phyloP scores from a whole-genome alignment of 2,329 filamentous ascomycete genomes.

The Alternaria arborescens region DNA sequence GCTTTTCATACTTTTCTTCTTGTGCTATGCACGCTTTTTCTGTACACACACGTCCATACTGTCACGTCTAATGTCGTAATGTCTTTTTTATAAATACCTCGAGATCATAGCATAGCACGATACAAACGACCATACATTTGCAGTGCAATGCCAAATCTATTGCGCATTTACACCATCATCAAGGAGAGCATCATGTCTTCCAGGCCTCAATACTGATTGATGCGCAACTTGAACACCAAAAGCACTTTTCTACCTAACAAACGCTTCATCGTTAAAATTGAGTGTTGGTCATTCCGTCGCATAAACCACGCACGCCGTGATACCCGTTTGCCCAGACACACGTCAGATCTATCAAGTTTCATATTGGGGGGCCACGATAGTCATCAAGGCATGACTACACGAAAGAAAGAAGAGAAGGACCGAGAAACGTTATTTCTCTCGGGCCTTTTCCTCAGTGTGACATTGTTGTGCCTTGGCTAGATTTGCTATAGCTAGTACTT shows the following conservation, averaged over 20 bases:
- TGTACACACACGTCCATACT: background rate
- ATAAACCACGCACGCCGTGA: constrained; percentile 2
- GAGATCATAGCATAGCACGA: background rate
- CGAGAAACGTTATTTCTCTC: background rate
- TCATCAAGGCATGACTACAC: background rate
- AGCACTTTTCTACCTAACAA: background rate
- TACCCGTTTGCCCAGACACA: constrained; percentile 2
- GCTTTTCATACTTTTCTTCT: background rate
- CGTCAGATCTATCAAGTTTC: background rate
- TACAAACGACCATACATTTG: background rate
- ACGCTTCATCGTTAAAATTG: background rate
- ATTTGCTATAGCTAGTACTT: background rate
- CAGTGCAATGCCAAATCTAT: background rate
- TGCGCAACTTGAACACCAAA: background rate
- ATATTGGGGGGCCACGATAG: background rate
- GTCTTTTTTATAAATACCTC: background rate
- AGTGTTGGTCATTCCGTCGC: background rate
- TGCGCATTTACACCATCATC: background rate
- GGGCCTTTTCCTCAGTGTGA: background rate
- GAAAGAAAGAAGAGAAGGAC: background rate
- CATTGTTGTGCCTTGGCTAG: background rate
- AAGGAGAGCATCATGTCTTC: background rate
- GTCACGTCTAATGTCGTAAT: background rate
- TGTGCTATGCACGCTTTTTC: background rate
- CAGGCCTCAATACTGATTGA: background rate